phyloP scores from a whole-genome alignment of 1,139 yeast species.

The Blastobotrys aristatus region DNA sequence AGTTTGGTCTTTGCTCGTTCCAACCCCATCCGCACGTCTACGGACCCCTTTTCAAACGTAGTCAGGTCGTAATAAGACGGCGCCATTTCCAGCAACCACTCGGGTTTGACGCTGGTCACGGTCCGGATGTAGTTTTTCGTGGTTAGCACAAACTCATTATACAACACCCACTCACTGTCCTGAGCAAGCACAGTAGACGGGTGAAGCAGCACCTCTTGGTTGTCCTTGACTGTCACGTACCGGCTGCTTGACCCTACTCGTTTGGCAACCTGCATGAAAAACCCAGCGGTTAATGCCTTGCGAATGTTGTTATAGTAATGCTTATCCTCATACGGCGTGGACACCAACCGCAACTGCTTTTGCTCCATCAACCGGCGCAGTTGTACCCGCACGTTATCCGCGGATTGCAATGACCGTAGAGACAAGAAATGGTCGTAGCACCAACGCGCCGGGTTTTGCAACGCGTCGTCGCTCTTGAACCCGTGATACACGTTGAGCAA shows the following conservation, averaged over 20 bases:
- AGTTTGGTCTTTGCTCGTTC: constrained; percentile 48
- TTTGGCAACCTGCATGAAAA: constrained; percentile 97
- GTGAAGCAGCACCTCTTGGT: constrained; percentile 90
- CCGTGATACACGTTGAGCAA: constrained; percentile 84
- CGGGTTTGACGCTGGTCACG: constrained; percentile 87
- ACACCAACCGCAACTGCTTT: constrained; percentile 64
- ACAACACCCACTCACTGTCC: constrained; percentile 88
- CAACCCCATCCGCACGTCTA: constrained; percentile 70
- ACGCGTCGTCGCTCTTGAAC: constrained; percentile 63
- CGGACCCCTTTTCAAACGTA: constrained; percentile 62
- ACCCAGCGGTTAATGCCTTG: constrained; percentile 86
- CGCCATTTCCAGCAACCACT: constrained; percentile 83
- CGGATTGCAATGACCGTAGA: constrained; percentile 74
- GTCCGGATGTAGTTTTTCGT: constrained; percentile 91
- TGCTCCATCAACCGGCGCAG: constrained; percentile 77
- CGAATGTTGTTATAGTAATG: constrained; percentile 65
- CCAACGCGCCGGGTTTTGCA: constrained; percentile 53
- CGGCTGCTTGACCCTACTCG: constrained; percentile 40
- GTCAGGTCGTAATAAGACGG: constrained; percentile 77
- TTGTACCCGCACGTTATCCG: constrained; percentile 81
- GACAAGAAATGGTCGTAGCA: constrained; percentile 86
- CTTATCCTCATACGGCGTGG: constrained; percentile 66
- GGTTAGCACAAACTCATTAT: constrained; percentile 92
- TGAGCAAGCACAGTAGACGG: constrained; percentile 86
- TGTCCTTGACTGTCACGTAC: constrained; percentile 88